A percentile compares a stretch with the other conserved stretches of the same genome.
phyloP scores from a whole-genome alignment of 73 alveolate species.

The Strombidium stylifer region DNA sequence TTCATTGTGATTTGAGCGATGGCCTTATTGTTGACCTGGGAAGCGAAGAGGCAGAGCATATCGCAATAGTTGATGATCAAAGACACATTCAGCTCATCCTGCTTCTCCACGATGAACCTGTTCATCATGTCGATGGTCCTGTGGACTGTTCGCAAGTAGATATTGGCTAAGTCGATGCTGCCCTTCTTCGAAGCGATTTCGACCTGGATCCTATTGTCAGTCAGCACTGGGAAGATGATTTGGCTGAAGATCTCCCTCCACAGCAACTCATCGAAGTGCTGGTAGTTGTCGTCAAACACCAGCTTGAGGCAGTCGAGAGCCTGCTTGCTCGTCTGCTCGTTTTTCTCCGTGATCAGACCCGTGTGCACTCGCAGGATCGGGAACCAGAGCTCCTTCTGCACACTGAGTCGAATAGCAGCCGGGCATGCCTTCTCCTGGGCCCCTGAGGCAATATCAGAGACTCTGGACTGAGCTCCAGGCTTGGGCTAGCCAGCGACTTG shows the following conservation, averaged over 20 bases:
- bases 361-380: slow-evolving; percentile 31
- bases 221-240: slow-evolving; percentile 26
- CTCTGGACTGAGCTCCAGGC: too few relatives aligned
- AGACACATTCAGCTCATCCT: not conserved
- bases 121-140: slow-evolving; percentile 5
- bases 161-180: too few relatives aligned
- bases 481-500: too few relatives aligned
- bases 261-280: slow-evolving; percentile 8
- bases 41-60: slow-evolving; percentile 9
- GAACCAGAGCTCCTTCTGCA: slow-evolving; percentile 44
- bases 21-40: slow-evolving; percentile 45
- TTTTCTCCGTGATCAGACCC: slow-evolving; percentile 31
- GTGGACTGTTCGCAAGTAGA: slow-evolving; percentile 27
- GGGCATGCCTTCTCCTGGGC: too few relatives aligned
- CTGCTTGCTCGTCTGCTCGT: slow-evolving; percentile 21
- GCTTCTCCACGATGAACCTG: slow-evolving; percentile 1
- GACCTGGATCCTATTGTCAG: slow-evolving; percentile 31
- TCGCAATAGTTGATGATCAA: slow-evolving; percentile 33
- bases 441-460: too few relatives aligned
- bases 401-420: too few relatives aligned
- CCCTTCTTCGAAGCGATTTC: slow-evolving; percentile 34
- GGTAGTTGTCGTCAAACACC: slow-evolving; percentile 12
- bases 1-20: too few relatives aligned
- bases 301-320: slow-evolving; percentile 10
- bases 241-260: slow-evolving; percentile 38